Evolutionary conservation across 2,329 filamentous ascomycete species (phyloP), one percentile per base, ranked within the genome.

Genomic region (Chrysoporthe deuterocubensis): DNA sequence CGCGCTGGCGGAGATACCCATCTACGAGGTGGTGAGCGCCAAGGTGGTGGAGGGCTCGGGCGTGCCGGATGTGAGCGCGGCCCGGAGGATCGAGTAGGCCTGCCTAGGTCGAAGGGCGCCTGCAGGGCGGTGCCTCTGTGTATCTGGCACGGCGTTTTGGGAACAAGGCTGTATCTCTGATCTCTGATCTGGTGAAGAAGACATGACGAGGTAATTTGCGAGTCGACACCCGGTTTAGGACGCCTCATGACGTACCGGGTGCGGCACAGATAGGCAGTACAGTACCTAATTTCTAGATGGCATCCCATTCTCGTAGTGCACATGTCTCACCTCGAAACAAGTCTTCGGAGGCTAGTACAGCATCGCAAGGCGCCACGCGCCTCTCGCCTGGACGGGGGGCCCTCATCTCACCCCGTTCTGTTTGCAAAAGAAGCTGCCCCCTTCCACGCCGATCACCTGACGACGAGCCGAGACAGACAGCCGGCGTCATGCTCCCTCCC

Each of bases 11-110:
- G 84, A 87, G 70, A 78, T 90, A 4, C 88, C 87, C 0, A 75
- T 89, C 1, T 88, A 85, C 71, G 83, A 84, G 66, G 75, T 90
- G 50, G 76, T 89, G 3, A 78, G 82, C 43, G 87, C 82, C 0
- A 87, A 85, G 76, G 77, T 89, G 1, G 83, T 86, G 0, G 82
- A 87, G 71, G 87, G 86, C 0, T 76, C 66, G 2, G 68, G 68
- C 2, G 68, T 70, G 57, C 68, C 68, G 14, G 68, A 70, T 64
- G 68, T 70, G 32, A 67, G 65, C 40, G 62, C 65, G 34, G 68
- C 68, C 4, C 65, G 62, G 68, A 68, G 68, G 66, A 66, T 70
- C 18, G 68, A 70, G 57, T 70, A 46, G 43, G 2, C 32, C 34
- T 6, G 37, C 32, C 34, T 6, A 9, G 37, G 9, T 40, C 37